Evolutionary conservation across 495 filamentous ascomycete genomes (phyloP).

Genomic region (Penicillium subrubescens): DNA sequence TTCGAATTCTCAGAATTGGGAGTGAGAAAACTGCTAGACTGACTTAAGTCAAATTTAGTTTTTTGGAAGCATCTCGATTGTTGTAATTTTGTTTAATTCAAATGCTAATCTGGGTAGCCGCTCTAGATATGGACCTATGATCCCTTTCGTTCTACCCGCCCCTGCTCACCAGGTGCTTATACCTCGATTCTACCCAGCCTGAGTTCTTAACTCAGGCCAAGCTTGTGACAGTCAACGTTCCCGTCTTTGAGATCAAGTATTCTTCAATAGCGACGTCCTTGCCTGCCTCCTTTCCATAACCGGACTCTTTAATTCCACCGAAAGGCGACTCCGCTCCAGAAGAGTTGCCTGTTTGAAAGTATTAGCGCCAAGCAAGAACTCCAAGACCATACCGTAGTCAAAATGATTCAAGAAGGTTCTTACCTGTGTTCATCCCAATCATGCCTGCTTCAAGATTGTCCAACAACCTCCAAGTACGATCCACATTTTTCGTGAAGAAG

Average conservation of each 20-base stretch:
- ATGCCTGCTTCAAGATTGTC: not conserved
- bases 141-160: no score
- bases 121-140: no score
- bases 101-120: no score
- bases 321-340: conserved; percentile 34
- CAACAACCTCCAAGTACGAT: not conserved
- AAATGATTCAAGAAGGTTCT: not conserved
- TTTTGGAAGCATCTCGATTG: no score
- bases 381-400: no score
- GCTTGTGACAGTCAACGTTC: conserved; percentile 44
- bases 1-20: no score
- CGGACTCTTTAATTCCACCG: conserved; percentile 64
- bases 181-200: not conserved
- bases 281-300: conserved; percentile 65
- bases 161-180: no score
- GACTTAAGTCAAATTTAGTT: no score
- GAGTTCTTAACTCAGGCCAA: not conserved
- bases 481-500: not conserved
- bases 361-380: not conserved
- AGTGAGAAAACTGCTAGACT: no score
- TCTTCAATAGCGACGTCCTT: conserved; percentile 63
- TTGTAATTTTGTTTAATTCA: not conserved
- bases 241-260: conserved; percentile 63
- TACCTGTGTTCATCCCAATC: not conserved
- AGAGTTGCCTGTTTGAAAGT: not conserved